A percentile compares a stretch with the other conserved stretches of the same genome.
Evolutionary conservation across 768 basidiomycete species (phyloP).

Genomic region (Calocybe indica): DNA sequence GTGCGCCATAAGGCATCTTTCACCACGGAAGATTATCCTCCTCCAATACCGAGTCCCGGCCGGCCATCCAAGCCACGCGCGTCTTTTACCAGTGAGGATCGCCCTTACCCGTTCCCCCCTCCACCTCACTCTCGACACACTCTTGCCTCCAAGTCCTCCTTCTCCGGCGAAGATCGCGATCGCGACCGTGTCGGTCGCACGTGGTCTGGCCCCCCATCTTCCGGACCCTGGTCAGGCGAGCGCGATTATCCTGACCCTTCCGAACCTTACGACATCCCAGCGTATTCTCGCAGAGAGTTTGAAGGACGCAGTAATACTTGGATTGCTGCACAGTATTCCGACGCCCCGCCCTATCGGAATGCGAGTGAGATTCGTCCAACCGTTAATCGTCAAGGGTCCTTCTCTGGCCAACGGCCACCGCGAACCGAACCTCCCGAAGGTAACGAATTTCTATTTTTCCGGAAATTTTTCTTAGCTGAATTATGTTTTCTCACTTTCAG

Average conservation of each 20-base stretch:
- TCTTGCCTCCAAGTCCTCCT: constrained; percentile 8
- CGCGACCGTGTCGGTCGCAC: constrained; percentile 5
- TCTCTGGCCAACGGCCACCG: constrained; percentile 5
- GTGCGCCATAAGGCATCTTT: constrained; percentile 12
- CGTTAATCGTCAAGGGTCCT: constrained; percentile 12
- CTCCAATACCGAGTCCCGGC: constrained; percentile 7
- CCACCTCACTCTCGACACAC: constrained; percentile 3
- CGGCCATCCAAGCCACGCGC: constrained; percentile 17
- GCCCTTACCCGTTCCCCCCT: constrained; percentile 6
- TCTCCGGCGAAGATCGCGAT: constrained; percentile 11
- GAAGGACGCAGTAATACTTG: constrained; percentile 13
- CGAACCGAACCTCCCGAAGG: constrained; percentile 6
- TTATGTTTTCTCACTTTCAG: constrained; percentile 5
- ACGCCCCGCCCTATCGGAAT: constrained; percentile 13
- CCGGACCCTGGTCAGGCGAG: constrained; percentile 7
- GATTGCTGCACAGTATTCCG: constrained; percentile 12
- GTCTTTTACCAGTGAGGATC: constrained; percentile 19
- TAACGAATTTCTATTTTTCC: neutral
- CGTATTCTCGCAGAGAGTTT: constrained; percentile 5
- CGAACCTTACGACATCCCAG: constrained; percentile 1
- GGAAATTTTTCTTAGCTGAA: neutral
- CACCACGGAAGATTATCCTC: constrained; percentile 9
- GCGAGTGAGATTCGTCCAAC: constrained; percentile 9
- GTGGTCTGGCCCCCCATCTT: constrained; percentile 8
- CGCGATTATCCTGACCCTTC: constrained; percentile 9